Evolutionary conservation across 2,329 filamentous ascomycete species (phyloP), one percentile per base, ranked within the genome.

Genomic region (Pseudogymnoascus sp.): DNA sequence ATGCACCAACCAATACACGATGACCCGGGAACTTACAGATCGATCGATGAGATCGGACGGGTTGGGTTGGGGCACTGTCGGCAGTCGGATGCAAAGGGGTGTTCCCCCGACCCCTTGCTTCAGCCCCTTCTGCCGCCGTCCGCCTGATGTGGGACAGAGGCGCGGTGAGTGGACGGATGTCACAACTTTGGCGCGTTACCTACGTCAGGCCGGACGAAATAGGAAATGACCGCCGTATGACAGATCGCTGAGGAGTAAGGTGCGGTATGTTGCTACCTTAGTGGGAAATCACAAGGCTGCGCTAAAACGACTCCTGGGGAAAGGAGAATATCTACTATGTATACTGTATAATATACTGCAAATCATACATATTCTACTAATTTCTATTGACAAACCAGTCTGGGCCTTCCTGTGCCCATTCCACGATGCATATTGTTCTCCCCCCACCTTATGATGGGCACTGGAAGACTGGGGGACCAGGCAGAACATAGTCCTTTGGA

Each of bases 11-110:
- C 21, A n/a, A 9, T 48, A 48, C 23, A 30, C 3, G 8, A 28
- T 18, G 23, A 30, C 23, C 26, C 21, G 41, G 41, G 21, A 13
- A 48, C 41, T 30, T 30, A 30, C 41, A 18, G 41, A 48, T 48
- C 23, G 41, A 48, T 48, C 41, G 41, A 48, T 48, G 41, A 18
- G n/a, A 48, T 48, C 41, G 41, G 41, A 48, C 41, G 41, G 41
- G 41, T 28, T 48, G 41, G 41, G 41, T 28, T 48, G 41, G 23
- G 21, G 41, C 8, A n/a, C 3, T 9, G 41, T 48, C 23, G 41
- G 23, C n/a, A 48, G n/a, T 48, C 41, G 41, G 41, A 30, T 28
- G 41, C 23, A 18, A 48, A 18, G 41, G 41, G 41, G 18, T 12
- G 8, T 48, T 26, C 18, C 41, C 23, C 41, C 23, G 9, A 18